Base-by-base conservation (phyloP, 2,329 filamentous ascomycete genomes). In the Talaromyces pinophilus region DNA sequence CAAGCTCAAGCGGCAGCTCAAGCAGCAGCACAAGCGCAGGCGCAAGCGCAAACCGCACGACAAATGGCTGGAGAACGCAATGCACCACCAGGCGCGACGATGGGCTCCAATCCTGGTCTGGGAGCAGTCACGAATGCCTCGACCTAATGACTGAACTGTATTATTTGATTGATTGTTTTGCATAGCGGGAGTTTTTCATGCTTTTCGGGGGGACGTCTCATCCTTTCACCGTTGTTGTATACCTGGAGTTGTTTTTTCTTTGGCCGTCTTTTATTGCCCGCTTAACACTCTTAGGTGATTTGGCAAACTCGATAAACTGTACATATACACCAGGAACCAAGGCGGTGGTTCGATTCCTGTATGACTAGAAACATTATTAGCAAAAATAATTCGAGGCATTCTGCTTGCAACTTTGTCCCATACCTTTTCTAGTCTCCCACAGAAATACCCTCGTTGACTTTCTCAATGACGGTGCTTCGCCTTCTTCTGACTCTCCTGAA, bases 361-460 rank as follows among this genome's bases (percentile, higher is more conserved):
- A 79, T 74, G 74, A 74, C 77, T 78, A 76, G 72, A 69, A 72
- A 72, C 73, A 75, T 76, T 71, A 72, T 76, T 71, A 77, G 76
- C 72, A 72, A 67, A 63, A 63, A 50, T 63, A 44, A 59, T 55
- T 42, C 15, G 60, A 63, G 5, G 40, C 44, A 62, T 50, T 62
- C 42, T 62, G 59, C 44, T 62, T 57, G 54, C 54, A 38, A 13
- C 19, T 15, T 30, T 40, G 11, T 33, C 8, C 11, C 54, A 38
- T 57, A 57, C 54, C 54, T 40, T 17, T 6, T 54, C 1, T n/a
- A 55, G 28, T 55, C 11, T 3, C 17, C 10, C 50, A 54, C 10
- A 52, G 48, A 22, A 15, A 28, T 15, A n/a, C 5, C 10, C 25
- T 54, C 15, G 25, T 17, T 33, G 50, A 33, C 6, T 33, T 19